Conservation (phyloP, 78 protist genomes). For the Polysphondylium violaceum region DNA sequence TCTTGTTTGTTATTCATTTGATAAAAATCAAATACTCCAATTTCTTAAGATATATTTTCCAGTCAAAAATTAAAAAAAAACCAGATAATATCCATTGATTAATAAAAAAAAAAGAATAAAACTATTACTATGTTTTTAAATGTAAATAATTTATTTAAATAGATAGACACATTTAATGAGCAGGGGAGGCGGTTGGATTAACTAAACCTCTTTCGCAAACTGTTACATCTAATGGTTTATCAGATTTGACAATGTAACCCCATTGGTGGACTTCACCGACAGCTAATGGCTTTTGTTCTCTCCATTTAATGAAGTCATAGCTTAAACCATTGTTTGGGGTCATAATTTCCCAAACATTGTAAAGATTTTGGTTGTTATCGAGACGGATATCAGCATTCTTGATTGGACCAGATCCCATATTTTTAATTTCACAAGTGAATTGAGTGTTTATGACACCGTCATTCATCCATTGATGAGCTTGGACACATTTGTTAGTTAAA, state of each 20-base stretch:
- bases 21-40: too few species aligned
- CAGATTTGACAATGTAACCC: neutral
- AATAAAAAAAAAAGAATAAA: too few species aligned
- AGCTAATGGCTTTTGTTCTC: neutral
- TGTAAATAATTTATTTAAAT: too few species aligned
- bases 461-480: neutral
- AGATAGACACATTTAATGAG: too few species aligned
- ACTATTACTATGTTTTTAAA: too few species aligned
- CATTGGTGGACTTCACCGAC: slow-evolving; percentile 14
- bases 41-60: too few species aligned
- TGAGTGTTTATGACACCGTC: neutral
- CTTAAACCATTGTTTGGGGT: neutral
- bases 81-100: too few species aligned
- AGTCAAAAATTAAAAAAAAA: too few species aligned
- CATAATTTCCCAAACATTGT: neutral
- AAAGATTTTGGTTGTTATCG: neutral
- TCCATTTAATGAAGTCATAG: slow-evolving; percentile 4
- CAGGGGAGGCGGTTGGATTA: too few species aligned
- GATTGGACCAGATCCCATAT: slow-evolving; percentile 14
- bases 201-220: slow-evolving; percentile 28
- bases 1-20: too few species aligned
- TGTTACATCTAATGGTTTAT: neutral
- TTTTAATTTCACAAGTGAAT: slow-evolving; percentile 21
- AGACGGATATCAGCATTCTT: neutral
- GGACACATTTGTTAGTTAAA: neutral